Evolutionary conservation across 148 eudicot genomes (phyloP), one percentile per base, ranked within the genome.

Genomic region (Rhododendron kiyosumense): DNA sequence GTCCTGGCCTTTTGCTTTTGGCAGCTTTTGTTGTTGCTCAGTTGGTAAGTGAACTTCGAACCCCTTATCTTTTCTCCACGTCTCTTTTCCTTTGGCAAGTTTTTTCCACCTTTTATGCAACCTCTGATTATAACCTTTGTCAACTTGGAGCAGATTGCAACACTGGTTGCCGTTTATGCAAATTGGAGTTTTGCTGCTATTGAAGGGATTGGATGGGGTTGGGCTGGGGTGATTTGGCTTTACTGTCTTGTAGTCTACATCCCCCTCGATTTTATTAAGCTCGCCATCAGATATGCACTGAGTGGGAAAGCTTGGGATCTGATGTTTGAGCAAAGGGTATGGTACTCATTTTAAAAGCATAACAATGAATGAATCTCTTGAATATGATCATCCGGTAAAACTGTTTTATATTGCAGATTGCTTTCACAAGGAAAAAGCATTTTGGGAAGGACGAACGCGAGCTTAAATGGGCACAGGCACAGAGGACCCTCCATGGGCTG

Each of bases 391-490:
- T 11, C 7, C 6, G 12, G 38, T 59, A 59, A 38, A 61, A 61
- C 75, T 52, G 26, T 79, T 51, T 24, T 61, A 3, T 15, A 24
- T 57, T 86, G 81, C 83, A 93, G 94, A 93, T 89, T 86, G 93
- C 96, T 63, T 93, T 93, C 88, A 92, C 96, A 11, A 89, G 92
- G 85, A 93, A 92, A 91, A 93, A 89, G 57, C 91, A 93, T 87
- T 93, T 90, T 48, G 96, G 96, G 26, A 93, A 89, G 87, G 96
- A 88, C 71, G 96, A 93, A 86, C 91, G 94, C 3, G 93, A 93
- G 86, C 93, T 93, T 28, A 94, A 91, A 88, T 93, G 94, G 96
- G 96, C 93, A 74, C 90, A 78, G 49, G 96, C 92, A 73, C 96
- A 93, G 84, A 89, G 96, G 85, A 92, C 92, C 36, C 86, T 92